Conservation (phyloP, 805 yeast species). For the Saccharomycopsis sp. region DNA sequence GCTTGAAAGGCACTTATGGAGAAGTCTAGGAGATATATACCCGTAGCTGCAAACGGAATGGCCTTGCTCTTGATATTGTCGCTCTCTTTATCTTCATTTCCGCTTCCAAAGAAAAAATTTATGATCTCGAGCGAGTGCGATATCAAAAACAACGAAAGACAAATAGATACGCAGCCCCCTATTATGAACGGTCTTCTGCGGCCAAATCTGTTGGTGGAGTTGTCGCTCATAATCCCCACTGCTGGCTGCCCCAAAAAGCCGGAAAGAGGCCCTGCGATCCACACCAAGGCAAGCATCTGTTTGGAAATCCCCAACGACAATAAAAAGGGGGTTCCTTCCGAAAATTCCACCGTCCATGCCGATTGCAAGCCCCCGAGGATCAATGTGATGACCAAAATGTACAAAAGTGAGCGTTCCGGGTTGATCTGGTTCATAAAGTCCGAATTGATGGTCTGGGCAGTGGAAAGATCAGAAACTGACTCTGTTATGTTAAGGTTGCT, state of each 20-base stretch:
- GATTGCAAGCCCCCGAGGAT: slow-evolving; percentile 53
- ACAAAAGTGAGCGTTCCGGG: slow-evolving; percentile 38
- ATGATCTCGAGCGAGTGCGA: slow-evolving; percentile 41
- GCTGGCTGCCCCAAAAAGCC: slow-evolving; percentile 61
- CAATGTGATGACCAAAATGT: slow-evolving; percentile 40
- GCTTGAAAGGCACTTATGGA: slow-evolving; percentile 56
- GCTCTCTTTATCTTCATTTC: slow-evolving; percentile 11
- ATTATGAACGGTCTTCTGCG: slow-evolving; percentile 52
- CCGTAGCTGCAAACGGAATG: slow-evolving; percentile 45
- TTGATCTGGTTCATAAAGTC: slow-evolving; percentile 26
- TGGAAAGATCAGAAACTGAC: neutral
- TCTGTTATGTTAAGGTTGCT: neutral
- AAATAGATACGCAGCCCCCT: slow-evolving; percentile 45
- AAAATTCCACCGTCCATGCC: slow-evolving; percentile 61
- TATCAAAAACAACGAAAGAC: slow-evolving; percentile 37
- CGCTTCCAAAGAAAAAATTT: slow-evolving; percentile 23
- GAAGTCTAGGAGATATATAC: slow-evolving; percentile 49
- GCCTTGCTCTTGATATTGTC: slow-evolving; percentile 29
- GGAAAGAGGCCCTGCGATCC: slow-evolving; percentile 64
- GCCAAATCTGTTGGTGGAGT: slow-evolving; percentile 38
- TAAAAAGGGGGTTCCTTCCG: slow-evolving; percentile 55
- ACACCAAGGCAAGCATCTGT: slow-evolving; percentile 46
- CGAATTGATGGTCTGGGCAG: neutral
- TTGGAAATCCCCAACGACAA: slow-evolving; percentile 58
- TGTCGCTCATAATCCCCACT: slow-evolving; percentile 53